A percentile compares a stretch with the other conserved stretches of the same genome.
Conservation (phyloP, 2,329 filamentous ascomycete genomes). For the Capronia americana region DNA sequence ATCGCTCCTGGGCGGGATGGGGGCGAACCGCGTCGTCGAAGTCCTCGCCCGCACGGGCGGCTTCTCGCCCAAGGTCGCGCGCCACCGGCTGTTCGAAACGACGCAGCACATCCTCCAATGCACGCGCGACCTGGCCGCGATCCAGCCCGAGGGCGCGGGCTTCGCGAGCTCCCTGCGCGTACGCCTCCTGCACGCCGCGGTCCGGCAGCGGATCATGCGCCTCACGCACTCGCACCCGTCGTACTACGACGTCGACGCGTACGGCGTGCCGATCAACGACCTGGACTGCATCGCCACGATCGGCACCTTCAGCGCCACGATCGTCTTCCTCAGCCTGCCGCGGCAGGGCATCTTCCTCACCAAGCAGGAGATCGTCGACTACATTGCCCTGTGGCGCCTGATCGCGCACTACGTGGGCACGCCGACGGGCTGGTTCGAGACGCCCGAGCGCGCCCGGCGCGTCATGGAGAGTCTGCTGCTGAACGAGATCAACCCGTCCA, state of each 20-base stretch:
- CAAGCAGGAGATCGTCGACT: constrained; percentile 69
- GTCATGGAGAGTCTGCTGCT: constrained; percentile 72
- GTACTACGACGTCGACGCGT: constrained; percentile 67
- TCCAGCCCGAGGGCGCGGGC: constrained; percentile 72
- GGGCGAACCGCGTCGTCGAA: constrained; percentile 74
- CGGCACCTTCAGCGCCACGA: constrained; percentile 69
- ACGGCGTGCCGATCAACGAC: constrained; percentile 75
- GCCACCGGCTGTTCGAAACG: constrained; percentile 72
- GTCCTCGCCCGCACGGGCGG: constrained; percentile 76
- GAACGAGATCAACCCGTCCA: constrained; percentile 70
- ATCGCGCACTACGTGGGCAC: constrained; percentile 74
- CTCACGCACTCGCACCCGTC: constrained; percentile 62
- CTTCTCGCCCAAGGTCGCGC: constrained; percentile 71
- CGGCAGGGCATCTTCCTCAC: constrained; percentile 73
- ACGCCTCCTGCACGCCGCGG: constrained; percentile 71
- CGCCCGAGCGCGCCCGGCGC: constrained; percentile 59
- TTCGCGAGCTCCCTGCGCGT: constrained; percentile 71
- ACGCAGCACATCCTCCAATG: constrained; percentile 78
- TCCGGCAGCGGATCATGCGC: constrained; percentile 68
- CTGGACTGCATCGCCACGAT: constrained; percentile 77
- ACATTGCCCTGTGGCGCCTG: constrained; percentile 77
- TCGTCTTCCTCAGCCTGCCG: constrained; percentile 73
- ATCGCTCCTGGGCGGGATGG: constrained; percentile 67
- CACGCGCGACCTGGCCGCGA: constrained; percentile 66
- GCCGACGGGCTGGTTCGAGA: constrained; percentile 67